phyloP scores from a whole-genome alignment of 1,284 basidiomycete genomes.

The Trametes hirsuta region DNA sequence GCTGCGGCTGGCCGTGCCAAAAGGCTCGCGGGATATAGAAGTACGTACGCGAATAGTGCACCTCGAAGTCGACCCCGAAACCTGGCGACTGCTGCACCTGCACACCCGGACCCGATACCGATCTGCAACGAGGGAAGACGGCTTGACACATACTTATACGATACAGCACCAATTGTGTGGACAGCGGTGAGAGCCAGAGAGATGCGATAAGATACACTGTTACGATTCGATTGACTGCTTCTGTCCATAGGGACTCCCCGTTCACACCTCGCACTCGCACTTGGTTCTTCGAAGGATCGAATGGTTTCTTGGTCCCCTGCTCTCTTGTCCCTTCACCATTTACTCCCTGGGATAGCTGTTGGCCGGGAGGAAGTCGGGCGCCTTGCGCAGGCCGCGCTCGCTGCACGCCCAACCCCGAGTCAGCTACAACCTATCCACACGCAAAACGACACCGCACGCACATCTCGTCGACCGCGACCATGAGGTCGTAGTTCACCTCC shows the following conservation, averaged over 20 bases:
- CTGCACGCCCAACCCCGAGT: constrained; percentile 11
- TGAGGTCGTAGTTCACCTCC: constrained; percentile 94
- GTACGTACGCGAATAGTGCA: too few relatives aligned
- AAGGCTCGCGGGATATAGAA: too few relatives aligned
- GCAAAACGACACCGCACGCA: constrained; percentile 42
- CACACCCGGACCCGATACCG: too few relatives aligned
- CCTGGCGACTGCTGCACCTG: too few relatives aligned
- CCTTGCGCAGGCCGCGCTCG: constrained; percentile 31
- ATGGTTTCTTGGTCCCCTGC: too few relatives aligned
- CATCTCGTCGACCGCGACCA: constrained; percentile 93
- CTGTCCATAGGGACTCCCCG: background rate
- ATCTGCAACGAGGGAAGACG: background rate
- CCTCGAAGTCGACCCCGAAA: too few relatives aligned
- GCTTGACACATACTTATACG: background rate
- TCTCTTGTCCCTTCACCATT: background rate
- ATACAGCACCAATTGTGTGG: too few relatives aligned
- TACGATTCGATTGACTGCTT: constrained; percentile 3
- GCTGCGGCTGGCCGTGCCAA: too few relatives aligned
- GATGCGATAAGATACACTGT: constrained; percentile 9
- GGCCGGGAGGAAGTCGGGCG: constrained; percentile 28
- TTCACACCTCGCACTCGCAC: background rate
- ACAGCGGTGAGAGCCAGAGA: background rate
- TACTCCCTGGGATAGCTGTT: constrained; percentile 7
- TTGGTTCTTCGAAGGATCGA: too few relatives aligned
- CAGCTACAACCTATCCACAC: background rate